phyloP scores from a whole-genome alignment of 2,329 filamentous ascomycete genomes.

The Pseudogymnoascus sp. region DNA sequence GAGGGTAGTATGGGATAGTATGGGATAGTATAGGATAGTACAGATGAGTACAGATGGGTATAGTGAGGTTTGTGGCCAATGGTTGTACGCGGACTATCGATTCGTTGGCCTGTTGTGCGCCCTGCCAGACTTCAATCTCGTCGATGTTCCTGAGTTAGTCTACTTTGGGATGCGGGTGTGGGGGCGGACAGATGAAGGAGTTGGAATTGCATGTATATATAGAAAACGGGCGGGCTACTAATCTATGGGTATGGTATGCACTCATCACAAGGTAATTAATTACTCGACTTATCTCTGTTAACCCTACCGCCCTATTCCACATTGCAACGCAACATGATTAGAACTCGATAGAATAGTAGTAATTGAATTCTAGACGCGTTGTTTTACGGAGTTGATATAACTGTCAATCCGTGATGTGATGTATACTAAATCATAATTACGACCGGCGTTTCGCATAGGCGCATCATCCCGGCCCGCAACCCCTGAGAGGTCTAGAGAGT shows the following conservation, averaged over 20 bases:
- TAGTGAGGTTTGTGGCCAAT: no score
- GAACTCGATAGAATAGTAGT: background rate
- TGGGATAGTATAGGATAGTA: background rate
- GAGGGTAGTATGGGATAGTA: background rate
- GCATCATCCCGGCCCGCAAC: background rate
- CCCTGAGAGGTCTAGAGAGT: background rate
- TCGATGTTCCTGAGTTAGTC: background rate
- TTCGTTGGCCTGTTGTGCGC: background rate
- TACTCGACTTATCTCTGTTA: background rate
- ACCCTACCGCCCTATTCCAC: background rate
- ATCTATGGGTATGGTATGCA: background rate
- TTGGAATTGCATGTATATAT: background rate
- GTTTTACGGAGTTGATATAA: no score
- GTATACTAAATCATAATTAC: background rate
- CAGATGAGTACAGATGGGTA: no score
- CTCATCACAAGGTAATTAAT: no score
- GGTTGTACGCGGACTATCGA: background rate
- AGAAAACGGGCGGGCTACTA: background rate
- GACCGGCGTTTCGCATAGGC: background rate
- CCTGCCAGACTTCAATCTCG: background rate
- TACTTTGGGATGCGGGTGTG: background rate
- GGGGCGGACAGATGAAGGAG: background rate
- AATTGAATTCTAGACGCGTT: background rate
- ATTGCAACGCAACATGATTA: background rate
- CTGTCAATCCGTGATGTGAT: background rate